Percentiles rank a stretch among this genome's conserved stretches.
phyloP scores from a whole-genome alignment of 345 rosid genomes.

The Populus davidiana region DNA sequence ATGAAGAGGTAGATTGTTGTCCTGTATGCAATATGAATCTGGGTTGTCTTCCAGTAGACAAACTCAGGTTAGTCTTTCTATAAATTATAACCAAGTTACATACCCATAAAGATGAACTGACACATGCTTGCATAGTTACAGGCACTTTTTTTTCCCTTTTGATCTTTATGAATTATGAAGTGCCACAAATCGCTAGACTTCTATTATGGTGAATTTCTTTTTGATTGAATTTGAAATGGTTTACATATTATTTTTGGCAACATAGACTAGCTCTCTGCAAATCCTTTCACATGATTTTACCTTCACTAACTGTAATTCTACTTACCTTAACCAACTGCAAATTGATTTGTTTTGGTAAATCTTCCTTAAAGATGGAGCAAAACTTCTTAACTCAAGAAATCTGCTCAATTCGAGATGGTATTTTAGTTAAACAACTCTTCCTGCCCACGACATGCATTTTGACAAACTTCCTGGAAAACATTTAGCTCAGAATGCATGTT shows the following conservation, averaged over 20 bases:
- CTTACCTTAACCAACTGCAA: neutral
- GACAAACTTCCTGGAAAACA: neutral
- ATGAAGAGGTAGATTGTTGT: conserved; percentile 61
- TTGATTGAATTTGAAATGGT: neutral
- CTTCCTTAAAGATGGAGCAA: neutral
- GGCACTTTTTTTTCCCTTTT: neutral
- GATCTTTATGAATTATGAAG: neutral
- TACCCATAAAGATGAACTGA: neutral
- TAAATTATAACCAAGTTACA: neutral
- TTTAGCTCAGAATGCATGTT: neutral
- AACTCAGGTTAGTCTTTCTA: conserved; percentile 47
- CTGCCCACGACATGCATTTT: neutral
- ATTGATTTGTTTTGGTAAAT: neutral
- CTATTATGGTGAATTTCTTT: neutral
- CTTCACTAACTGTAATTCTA: neutral
- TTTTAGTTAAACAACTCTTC: neutral
- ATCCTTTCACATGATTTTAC: neutral
- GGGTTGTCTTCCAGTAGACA: conserved; percentile 63
- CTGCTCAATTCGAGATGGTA: neutral
- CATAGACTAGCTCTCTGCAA: neutral
- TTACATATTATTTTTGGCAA: neutral
- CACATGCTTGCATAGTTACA: neutral
- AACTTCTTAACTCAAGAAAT: neutral
- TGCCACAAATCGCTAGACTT: neutral
- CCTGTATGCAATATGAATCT: conserved; percentile 71